Percentiles rank a stretch among this genome's conserved stretches.
Conservation (phyloP, 306 rosid species). For the Trichosanthes truncata region DNA sequence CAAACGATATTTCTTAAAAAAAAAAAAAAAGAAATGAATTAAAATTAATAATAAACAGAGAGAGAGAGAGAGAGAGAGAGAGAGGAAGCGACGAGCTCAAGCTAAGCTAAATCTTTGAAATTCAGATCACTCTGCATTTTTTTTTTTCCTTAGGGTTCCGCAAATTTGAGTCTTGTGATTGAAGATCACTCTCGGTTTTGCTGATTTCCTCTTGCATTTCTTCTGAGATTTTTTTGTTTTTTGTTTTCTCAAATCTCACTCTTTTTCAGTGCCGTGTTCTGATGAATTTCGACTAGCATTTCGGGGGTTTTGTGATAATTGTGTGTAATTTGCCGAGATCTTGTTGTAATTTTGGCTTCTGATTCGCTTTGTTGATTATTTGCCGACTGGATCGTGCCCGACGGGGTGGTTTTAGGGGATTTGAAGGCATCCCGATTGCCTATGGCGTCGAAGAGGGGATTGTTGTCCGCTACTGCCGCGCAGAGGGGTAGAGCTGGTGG, state of each 20-base stretch:
- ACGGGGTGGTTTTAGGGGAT: slow-evolving; percentile 22
- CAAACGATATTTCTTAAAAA: not conserved
- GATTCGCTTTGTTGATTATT: not conserved
- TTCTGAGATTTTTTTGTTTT: not conserved
- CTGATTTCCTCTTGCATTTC: not conserved
- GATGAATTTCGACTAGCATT: not conserved
- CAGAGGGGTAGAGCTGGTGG: slow-evolving; percentile 33
- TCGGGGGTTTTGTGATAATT: not conserved
- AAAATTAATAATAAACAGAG: not conserved
- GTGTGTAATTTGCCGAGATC: slow-evolving; percentile 5
- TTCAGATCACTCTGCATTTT: not conserved
- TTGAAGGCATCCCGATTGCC: slow-evolving; percentile 20
- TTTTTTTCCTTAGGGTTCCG: not conserved
- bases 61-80: not conserved
- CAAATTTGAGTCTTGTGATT: not conserved
- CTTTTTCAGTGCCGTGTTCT: not conserved
- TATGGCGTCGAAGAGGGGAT: slow-evolving; percentile 58
- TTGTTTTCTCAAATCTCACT: not conserved
- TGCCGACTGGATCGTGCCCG: slow-evolving; percentile 1
- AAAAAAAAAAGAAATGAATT: not conserved
- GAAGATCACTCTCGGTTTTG: not conserved
- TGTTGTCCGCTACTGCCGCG: slow-evolving; percentile 9
- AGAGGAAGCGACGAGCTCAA: not conserved
- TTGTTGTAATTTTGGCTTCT: not conserved
- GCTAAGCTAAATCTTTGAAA: not conserved